Evolutionary conservation across 768 basidiomycete genomes (phyloP).

Genomic region (Boletus rufocinnamomeus): DNA sequence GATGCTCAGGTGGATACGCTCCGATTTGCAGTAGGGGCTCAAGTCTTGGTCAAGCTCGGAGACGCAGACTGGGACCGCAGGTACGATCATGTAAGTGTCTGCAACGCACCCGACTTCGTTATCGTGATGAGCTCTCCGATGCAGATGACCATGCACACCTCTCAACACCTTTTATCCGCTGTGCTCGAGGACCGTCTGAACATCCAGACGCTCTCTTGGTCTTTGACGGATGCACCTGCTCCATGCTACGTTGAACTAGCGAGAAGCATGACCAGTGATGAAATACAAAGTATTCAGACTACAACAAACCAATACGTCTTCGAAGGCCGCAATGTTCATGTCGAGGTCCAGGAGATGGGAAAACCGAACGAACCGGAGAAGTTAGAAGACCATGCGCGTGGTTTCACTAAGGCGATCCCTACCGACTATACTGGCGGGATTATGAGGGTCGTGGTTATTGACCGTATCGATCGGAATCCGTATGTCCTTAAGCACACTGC

Average conservation of each 20-base stretch:
- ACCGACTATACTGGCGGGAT: constrained; percentile 75
- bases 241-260: constrained; percentile 80
- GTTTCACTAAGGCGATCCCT: constrained; percentile 59
- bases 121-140: background rate
- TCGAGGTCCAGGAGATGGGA: constrained; percentile 76
- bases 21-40: constrained; percentile 52
- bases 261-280: constrained; percentile 61
- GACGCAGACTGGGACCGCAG: constrained; percentile 63
- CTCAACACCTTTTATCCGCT: constrained; percentile 81
- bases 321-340: constrained; percentile 63
- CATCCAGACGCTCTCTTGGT: constrained; percentile 80
- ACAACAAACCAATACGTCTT: constrained; percentile 69
- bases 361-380: constrained; percentile 34
- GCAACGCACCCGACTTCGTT: constrained; percentile 1
- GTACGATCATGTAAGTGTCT: constrained; percentile 65
- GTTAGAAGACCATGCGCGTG: constrained; percentile 48
- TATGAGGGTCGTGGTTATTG: constrained; percentile 80
- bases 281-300: constrained; percentile 61
- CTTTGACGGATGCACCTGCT: constrained; percentile 64
- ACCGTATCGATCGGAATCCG: constrained; percentile 80
- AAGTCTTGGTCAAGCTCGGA: constrained; percentile 56
- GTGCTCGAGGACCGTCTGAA: constrained; percentile 65
- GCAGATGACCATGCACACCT: constrained; percentile 84
- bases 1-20: constrained; percentile 43
- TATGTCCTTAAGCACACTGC: constrained; percentile 37